Evolutionary conservation across 129 eudicot genomes (phyloP).

Genomic region (Lonicera japonica): DNA sequence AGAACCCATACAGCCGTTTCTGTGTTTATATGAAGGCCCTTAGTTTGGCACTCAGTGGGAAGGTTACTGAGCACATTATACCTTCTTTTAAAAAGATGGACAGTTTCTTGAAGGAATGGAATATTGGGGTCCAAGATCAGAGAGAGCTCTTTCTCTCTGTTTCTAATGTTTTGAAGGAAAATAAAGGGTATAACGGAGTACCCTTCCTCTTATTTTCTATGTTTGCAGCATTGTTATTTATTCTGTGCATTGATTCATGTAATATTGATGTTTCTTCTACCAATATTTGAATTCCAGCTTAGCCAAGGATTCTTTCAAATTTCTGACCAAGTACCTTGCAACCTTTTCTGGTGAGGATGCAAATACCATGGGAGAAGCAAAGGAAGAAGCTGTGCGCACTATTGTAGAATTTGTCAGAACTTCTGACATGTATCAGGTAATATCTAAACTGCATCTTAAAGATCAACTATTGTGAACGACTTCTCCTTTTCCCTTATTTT

Average conservation of each 20-base stretch:
- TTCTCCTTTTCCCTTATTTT: no score
- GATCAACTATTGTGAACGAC: background rate
- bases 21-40: conserved; percentile 85
- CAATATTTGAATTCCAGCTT: conserved; percentile 45
- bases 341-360: conserved; percentile 70
- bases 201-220: background rate
- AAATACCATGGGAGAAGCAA: conserved; percentile 48
- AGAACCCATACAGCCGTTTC: conserved; percentile 70
- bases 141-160: conserved; percentile 63
- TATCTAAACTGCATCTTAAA: background rate
- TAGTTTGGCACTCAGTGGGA: conserved; percentile 62
- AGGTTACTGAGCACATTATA: conserved; percentile 52
- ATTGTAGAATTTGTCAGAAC: conserved; percentile 75
- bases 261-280: conserved; percentile 7
- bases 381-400: conserved; percentile 71
- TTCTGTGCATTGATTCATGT: conserved; percentile 1
- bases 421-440: conserved; percentile 89
- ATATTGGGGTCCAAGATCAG: conserved; percentile 71
- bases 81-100: conserved; percentile 72
- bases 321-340: conserved; percentile 66
- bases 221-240: background rate
- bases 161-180: conserved; percentile 73
- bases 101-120: conserved; percentile 77
- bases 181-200: conserved; percentile 42
- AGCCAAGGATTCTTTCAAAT: conserved; percentile 63